A percentile compares a stretch with the other conserved stretches of the same genome.
Evolutionary conservation across 1,284 basidiomycete species (phyloP).

Genomic region (Fomitopsis pinicola): DNA sequence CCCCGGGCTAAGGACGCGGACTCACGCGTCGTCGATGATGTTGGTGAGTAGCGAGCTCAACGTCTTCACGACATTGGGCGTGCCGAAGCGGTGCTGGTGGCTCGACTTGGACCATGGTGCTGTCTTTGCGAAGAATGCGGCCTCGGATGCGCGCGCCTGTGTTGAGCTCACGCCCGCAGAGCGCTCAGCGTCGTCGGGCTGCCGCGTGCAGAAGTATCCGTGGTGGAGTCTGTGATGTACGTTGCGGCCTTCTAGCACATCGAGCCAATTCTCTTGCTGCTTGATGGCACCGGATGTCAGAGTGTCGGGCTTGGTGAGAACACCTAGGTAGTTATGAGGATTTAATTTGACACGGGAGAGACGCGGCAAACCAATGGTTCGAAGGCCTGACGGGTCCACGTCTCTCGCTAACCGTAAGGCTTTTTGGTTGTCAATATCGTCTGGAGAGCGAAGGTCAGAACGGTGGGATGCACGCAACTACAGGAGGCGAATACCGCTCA

Average conservation of each 20-base stretch:
- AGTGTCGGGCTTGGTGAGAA: conserved; percentile 63
- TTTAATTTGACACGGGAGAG: not conserved
- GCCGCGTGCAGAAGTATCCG: conserved; percentile 65
- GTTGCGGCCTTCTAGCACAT: conserved; percentile 44
- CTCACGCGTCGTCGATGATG: conserved; percentile 52
- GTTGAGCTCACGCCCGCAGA: conserved; percentile 29
- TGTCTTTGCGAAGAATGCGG: conserved; percentile 43
- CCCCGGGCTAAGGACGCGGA: not conserved
- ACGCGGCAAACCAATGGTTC: conserved; percentile 50
- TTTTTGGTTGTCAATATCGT: conserved; percentile 63
- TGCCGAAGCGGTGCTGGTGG: conserved; percentile 48
- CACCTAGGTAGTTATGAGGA: conserved; percentile 31
- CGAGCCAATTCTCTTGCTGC: conserved; percentile 41
- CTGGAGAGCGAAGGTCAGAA: conserved; percentile 27
- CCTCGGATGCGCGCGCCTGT: conserved; percentile 37
- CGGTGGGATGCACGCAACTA: not conserved
- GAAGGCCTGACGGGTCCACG: conserved; percentile 45
- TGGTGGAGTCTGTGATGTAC: conserved; percentile 37
- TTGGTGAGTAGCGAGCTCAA: conserved; percentile 48
- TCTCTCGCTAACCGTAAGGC: conserved; percentile 49
- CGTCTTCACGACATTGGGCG: conserved; percentile 47
- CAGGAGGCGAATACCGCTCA: conserved; percentile 41
- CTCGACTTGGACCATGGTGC: conserved; percentile 46
- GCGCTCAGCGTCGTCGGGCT: conserved; percentile 59
- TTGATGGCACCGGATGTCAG: conserved; percentile 42